These are phyloP conservation scores for Botrytis cinerea DNA, from an alignment of 2,329 filamentous ascomycete genomes.

Conservation along the genomic window DNA sequence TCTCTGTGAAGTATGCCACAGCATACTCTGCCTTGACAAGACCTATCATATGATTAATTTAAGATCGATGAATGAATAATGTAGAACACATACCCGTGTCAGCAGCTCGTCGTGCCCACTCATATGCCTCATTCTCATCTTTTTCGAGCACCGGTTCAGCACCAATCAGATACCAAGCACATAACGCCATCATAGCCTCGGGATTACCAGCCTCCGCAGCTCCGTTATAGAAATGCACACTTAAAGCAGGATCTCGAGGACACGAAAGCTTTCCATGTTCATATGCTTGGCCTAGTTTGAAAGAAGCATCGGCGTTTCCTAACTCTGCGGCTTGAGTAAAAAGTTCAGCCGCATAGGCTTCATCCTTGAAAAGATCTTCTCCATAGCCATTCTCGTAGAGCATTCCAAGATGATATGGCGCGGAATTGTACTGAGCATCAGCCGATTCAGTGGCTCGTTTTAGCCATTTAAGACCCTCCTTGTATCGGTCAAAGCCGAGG, in stretches of 20 bases:
- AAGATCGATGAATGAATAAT: not conserved
- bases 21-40: constrained; percentile 79
- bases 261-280: constrained; percentile 88
- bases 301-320: constrained; percentile 83
- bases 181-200: constrained; percentile 95
- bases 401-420: constrained; percentile 85
- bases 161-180: constrained; percentile 97
- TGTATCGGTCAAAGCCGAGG: constrained; percentile 80
- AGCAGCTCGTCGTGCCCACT: constrained; percentile 89
- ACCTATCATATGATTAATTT: constrained; percentile 34
- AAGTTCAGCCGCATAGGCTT: constrained; percentile 85
- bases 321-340: constrained; percentile 94
- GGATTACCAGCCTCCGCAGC: constrained; percentile 84
- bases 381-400: constrained; percentile 93
- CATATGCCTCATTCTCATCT: constrained; percentile 93
- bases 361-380: constrained; percentile 90
- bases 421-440: constrained; percentile 87
- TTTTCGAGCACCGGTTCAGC: constrained; percentile 90
- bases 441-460: constrained; percentile 90
- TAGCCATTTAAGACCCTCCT: constrained; percentile 94
- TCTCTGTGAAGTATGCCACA: constrained; percentile 95
- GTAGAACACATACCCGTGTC: constrained; percentile 67
- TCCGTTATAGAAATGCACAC: constrained; percentile 95
- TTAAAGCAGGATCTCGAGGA: constrained; percentile 86
- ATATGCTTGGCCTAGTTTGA: constrained; percentile 92